Evolutionary conservation across 129 eudicot species (phyloP).

Genomic region (Flaveria brownii): DNA sequence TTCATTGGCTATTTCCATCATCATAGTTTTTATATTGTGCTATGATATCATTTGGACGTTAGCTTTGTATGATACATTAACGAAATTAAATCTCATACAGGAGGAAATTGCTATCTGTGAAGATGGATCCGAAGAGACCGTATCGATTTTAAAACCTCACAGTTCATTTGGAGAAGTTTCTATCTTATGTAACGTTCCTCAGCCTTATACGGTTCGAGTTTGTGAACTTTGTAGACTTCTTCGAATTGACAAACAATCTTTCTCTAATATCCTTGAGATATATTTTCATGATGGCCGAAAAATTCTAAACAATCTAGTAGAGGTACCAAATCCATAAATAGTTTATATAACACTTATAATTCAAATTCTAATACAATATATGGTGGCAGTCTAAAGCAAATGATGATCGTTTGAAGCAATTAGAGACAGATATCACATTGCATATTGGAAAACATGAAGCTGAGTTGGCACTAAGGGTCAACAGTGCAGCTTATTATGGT

Average conservation of each 20-base stretch:
- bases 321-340: slow-evolving; percentile 47
- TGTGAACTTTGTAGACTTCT: slow-evolving; percentile 83
- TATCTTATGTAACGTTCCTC: slow-evolving; percentile 85
- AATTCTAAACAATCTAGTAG: slow-evolving; percentile 68
- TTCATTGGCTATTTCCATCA: background rate
- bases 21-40: background rate
- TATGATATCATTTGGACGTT: background rate
- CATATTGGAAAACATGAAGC: slow-evolving; percentile 93
- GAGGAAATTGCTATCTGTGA: slow-evolving; percentile 72
- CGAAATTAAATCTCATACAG: slow-evolving; percentile 39
- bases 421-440: slow-evolving; percentile 73
- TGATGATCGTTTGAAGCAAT: slow-evolving; percentile 66
- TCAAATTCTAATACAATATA: slow-evolving; percentile 24
- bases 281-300: slow-evolving; percentile 87
- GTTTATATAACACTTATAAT: background rate
- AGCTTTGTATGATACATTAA: background rate
- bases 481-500: slow-evolving; percentile 80
- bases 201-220: slow-evolving; percentile 86
- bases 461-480: slow-evolving; percentile 87
- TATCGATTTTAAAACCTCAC: slow-evolving; percentile 55
- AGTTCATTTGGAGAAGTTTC: slow-evolving; percentile 88
- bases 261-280: slow-evolving; percentile 82
- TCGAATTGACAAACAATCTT: slow-evolving; percentile 88
- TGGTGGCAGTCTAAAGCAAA: slow-evolving; percentile 67
- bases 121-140: slow-evolving; percentile 76